Base-by-base conservation (phyloP, 257 asterid genomes). In the Cordia subcordata region DNA sequence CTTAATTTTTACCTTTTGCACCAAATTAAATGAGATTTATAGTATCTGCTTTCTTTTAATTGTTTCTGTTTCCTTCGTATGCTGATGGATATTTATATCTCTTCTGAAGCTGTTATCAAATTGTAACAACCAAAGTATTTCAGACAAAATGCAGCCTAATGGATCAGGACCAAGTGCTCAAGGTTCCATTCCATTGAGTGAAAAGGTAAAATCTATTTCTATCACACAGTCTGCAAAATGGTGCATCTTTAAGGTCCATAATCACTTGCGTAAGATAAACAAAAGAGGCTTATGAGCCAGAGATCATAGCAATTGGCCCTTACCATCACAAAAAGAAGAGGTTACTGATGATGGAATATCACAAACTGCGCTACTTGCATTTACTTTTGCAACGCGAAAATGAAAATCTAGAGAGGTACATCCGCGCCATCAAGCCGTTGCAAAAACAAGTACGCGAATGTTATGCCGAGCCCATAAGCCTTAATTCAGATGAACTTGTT, bases 231-330 rank as follows among this genome's bases (percentile, higher is more conserved):
- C 35, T 27, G 42, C 58, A 5, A 6, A 27, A 27, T 27, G 35
- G 8, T 46, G 52, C 52, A 46, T 46, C 15, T 46, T 14, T n/a
- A 46, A 13, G 17, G 17, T 46, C 52, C 52, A 16, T 5, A 46
- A 46, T 1, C n/a, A 46, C 15, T 5, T 46, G 1, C 52, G 52
- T 46, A 10, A 46, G 19, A 18, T 46, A 1, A 18, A 13, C 8
- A 13, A 17, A 44, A 10, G 52, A 12, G 19, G 66, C 66, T 18
- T 61, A 49, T 20, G 57, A 61, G 14, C 66, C 58, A 32, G 39
- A 61, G 15, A 61, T 61, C 21, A 13, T 61, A 0, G 22, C 66
- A 10, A 61, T 61, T 16, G 66, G 66, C 17, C 66, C 66, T 47
- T 61, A 49, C 27, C 66, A 61, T 35, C 44, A 13, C 35, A 44